These are phyloP conservation scores for Agrocybe chaxingu DNA, from an alignment of 768 basidiomycete genomes.

Conservation along the genomic window DNA sequence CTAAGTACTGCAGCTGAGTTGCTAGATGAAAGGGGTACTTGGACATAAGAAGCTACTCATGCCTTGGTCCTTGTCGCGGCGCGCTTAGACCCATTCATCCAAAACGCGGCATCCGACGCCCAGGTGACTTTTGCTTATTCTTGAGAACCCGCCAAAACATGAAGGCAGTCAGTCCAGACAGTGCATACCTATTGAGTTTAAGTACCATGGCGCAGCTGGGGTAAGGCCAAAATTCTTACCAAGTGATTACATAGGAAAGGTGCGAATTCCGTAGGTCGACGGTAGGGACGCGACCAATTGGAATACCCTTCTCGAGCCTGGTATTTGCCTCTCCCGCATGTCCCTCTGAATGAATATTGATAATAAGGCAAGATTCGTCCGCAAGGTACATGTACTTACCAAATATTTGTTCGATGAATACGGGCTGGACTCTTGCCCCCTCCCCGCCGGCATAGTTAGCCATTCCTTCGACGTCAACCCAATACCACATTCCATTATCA, in stretches of 20 bases:
- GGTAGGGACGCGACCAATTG: constrained; percentile 77
- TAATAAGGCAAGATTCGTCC: constrained; percentile 7
- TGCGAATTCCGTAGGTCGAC: constrained; percentile 93
- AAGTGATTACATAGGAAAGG: constrained; percentile 91
- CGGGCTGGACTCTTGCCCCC: constrained; percentile 72
- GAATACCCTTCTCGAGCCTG: constrained; percentile 66
- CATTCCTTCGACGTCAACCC: constrained; percentile 84
- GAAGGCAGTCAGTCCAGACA: constrained; percentile 78
- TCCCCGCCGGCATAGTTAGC: constrained; percentile 74
- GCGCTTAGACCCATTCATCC: constrained; percentile 13
- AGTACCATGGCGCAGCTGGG: constrained; percentile 2
- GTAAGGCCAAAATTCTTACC: constrained; percentile 45
- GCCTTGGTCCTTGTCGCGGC: background rate
- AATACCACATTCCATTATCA: constrained; percentile 83
- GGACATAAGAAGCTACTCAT: background rate
- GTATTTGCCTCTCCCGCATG: constrained; percentile 71
- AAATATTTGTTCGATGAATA: constrained; percentile 89
- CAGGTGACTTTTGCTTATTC: constrained; percentile 47
- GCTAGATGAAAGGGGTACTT: too few relatives aligned
- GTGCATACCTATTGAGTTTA: constrained; percentile 65
- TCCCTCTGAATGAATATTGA: constrained; percentile 54
- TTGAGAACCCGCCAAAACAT: constrained; percentile 75
- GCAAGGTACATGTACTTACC: constrained; percentile 44
- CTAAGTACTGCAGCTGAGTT: too few relatives aligned
- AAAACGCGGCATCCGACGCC: constrained; percentile 58